Evolutionary conservation across 164 flowering plant genomes (phyloP).

Genomic region (Piper longum): DNA sequence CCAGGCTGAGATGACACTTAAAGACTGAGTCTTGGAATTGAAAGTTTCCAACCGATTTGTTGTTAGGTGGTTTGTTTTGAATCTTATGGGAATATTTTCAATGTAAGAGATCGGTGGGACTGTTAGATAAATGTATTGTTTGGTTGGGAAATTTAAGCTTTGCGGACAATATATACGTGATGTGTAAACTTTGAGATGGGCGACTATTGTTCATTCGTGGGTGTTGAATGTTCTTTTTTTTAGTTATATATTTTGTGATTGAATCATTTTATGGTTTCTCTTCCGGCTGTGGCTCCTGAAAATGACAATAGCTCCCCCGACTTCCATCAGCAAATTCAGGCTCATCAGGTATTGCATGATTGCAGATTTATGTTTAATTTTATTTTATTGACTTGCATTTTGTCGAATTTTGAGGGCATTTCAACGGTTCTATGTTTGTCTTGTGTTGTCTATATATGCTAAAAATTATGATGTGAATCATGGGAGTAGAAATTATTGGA

Average conservation of each 20-base stretch:
- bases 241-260: not conserved
- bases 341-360: slow-evolving; percentile 41
- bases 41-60: no score
- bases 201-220: no score
- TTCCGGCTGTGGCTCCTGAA: slow-evolving; percentile 16
- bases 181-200: not conserved
- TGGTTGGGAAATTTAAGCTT: not conserved
- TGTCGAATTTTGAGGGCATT: no score
- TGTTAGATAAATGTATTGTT: no score
- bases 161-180: not conserved
- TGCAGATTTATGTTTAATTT: not conserved
- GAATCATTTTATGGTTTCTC: not conserved
- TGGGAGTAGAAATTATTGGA: no score
- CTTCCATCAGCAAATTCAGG: slow-evolving; percentile 34
- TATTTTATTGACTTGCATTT: not conserved
- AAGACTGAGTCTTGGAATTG: not conserved
- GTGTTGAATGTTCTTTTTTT: no score
- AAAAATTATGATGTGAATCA: no score
- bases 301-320: not conserved
- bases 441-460: no score
- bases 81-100: no score
- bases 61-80: no score
- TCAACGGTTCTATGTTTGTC: no score
- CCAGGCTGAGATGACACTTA: not conserved
- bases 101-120: no score